phyloP scores from a whole-genome alignment of 768 basidiomycete species.

The Strobilomyces echinocephalus region DNA sequence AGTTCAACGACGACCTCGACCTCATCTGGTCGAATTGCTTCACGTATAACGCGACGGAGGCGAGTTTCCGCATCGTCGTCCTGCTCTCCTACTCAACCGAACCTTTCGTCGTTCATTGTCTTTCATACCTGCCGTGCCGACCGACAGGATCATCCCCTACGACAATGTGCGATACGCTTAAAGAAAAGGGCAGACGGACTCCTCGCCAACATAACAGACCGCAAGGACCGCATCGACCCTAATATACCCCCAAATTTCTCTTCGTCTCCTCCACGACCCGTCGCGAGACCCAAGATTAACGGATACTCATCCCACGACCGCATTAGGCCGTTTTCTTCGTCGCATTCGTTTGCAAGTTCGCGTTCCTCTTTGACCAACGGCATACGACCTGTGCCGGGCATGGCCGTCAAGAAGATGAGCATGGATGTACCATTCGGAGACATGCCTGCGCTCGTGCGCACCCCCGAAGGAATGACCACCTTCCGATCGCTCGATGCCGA shows the following conservation, averaged over 20 bases:
- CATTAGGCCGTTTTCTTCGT: conserved; percentile 22
- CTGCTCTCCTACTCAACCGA: not conserved
- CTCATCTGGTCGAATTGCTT: conserved; percentile 97
- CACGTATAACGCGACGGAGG: conserved; percentile 87
- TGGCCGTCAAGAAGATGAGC: conserved; percentile 16
- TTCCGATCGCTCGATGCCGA: conserved; percentile 59
- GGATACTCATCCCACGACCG: conserved; percentile 31
- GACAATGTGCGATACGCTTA: conserved; percentile 75
- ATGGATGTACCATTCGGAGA: conserved; percentile 57
- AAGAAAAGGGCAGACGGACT: conserved; percentile 81
- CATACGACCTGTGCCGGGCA: conserved; percentile 7
- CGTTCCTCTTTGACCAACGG: conserved; percentile 18
- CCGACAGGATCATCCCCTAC: conserved; percentile 79
- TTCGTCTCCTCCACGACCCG: conserved; percentile 22
- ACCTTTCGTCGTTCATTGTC: not conserved
- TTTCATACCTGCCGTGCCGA: not conserved
- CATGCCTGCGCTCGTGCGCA: conserved; percentile 62
- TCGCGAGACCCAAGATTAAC: conserved; percentile 43
- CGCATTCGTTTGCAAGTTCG: conserved; percentile 8
- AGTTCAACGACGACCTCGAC: conserved; percentile 91
- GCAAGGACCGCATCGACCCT: conserved; percentile 74
- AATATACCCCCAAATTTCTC: conserved; percentile 49
- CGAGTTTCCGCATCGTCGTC: conserved; percentile 36
- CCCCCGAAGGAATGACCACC: conserved; percentile 65
- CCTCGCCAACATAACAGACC: conserved; percentile 84